phyloP scores from a whole-genome alignment of 306 rosid species.

The Clitoria ternatea region DNA sequence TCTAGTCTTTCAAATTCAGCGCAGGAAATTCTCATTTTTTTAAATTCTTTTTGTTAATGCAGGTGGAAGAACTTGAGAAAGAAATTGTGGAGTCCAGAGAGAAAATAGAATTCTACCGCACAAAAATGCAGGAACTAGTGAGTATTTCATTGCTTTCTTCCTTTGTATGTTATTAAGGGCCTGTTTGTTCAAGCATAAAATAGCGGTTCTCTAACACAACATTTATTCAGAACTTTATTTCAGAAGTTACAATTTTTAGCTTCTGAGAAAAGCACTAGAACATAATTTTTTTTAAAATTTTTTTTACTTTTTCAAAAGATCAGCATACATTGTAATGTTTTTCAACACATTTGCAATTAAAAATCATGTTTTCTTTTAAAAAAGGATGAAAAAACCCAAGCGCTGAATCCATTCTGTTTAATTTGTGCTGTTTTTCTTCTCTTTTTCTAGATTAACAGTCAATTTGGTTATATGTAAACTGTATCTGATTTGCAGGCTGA shows the following conservation, averaged over 20 bases:
- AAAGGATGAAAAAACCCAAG: not conserved
- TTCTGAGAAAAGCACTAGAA: not conserved
- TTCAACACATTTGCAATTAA: not conserved
- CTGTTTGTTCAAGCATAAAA: not conserved
- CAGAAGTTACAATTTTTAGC: not conserved
- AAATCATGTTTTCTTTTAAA: not conserved
- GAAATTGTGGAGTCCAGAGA: conserved; percentile 71
- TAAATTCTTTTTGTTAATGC: conserved; percentile 33
- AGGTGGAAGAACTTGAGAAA: conserved; percentile 95
- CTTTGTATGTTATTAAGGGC: conserved; percentile 4
- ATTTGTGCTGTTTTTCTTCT: conserved; percentile 6
- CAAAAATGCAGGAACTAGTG: conserved; percentile 97
- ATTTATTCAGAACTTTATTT: not conserved
- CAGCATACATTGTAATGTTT: not conserved
- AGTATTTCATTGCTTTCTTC: conserved; percentile 40
- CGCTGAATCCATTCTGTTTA: not conserved
- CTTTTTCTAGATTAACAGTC: not conserved
- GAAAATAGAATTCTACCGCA: conserved; percentile 73
- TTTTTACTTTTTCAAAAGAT: not conserved
- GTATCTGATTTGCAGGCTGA: conserved; percentile 17
- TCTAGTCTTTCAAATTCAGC: conserved; percentile 7
- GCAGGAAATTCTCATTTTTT: not conserved
- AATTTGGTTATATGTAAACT: not conserved
- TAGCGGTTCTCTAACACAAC: not conserved
- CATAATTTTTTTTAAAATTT: not conserved